Percentiles rank a stretch among this genome's conserved stretches.
Conservation (phyloP, 2,329 filamentous ascomycete species). For the Alternaria ventricosa region DNA sequence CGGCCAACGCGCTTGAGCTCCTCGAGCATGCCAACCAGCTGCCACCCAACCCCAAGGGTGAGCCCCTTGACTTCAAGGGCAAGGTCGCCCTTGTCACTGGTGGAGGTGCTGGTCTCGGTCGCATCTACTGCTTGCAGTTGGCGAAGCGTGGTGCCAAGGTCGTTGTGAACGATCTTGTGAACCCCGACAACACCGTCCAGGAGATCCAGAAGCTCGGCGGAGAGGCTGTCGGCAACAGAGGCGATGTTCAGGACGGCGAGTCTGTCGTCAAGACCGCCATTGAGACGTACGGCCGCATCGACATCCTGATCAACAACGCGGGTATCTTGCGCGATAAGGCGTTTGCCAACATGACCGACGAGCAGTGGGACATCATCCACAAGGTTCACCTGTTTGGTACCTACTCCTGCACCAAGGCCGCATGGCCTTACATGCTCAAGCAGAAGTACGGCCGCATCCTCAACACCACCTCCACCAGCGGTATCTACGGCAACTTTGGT, state of each 20-base stretch:
- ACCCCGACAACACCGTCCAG: constrained; percentile 87
- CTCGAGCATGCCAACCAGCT: constrained; percentile 48
- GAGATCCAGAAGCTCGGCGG: constrained; percentile 92
- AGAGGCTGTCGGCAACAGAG: constrained; percentile 90
- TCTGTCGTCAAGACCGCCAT: constrained; percentile 90
- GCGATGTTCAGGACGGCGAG: constrained; percentile 91
- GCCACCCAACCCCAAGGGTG: constrained; percentile 40
- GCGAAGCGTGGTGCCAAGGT: constrained; percentile 82
- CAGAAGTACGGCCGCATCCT: constrained; percentile 98
- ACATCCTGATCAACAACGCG: constrained; percentile 97
- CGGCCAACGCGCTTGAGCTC: constrained; percentile 85
- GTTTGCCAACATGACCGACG: constrained; percentile 96
- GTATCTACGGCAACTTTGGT: constrained; percentile 99
- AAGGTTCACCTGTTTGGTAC: constrained; percentile 93
- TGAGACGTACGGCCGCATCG: constrained; percentile 89
- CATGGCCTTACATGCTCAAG: constrained; percentile 97
- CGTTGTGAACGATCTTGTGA: constrained; percentile 93
- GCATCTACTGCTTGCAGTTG: constrained; percentile 87
- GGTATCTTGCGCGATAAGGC: constrained; percentile 98
- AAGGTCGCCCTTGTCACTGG: constrained; percentile 49
- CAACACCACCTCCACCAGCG: constrained; percentile 95
- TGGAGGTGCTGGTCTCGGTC: constrained; percentile 70
- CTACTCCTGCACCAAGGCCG: constrained; percentile 96
- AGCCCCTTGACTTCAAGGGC: constrained; percentile 46
- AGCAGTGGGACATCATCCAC: constrained; percentile 88